These are phyloP conservation scores for Herpotrichia juniperi DNA, from an alignment of 2,329 filamentous ascomycete genomes.

Conservation along the genomic window DNA sequence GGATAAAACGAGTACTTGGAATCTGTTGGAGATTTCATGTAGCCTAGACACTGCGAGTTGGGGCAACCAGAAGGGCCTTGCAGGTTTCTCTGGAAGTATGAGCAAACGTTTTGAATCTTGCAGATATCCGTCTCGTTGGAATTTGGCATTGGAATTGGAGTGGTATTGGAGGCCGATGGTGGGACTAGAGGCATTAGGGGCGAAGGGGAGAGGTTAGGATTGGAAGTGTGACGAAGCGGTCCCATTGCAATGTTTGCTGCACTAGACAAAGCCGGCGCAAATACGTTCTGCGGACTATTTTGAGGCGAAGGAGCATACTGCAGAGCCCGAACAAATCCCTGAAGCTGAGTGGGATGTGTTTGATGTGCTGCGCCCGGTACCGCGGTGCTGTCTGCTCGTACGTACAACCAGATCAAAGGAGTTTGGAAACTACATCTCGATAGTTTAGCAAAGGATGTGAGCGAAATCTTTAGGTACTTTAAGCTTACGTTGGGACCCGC, in stretches of 20 bases:
- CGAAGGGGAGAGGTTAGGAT: too few relatives aligned
- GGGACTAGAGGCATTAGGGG: neutral
- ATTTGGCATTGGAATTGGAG: neutral
- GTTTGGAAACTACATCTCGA: neutral
- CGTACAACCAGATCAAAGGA: neutral
- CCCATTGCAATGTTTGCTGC: neutral
- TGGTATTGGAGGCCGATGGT: neutral
- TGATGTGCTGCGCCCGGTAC: neutral
- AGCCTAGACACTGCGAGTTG: neutral
- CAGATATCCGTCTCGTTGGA: slow-evolving; percentile 2
- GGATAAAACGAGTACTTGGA: slow-evolving; percentile 2
- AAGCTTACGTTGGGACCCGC: neutral
- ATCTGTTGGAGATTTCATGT: neutral
- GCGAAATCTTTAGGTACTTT: too few relatives aligned
- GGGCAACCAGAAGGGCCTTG: neutral
- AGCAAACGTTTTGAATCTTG: slow-evolving; percentile 1
- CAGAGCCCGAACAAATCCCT: neutral
- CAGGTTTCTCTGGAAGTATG: neutral
- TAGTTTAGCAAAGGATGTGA: neutral
- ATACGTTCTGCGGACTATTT: neutral
- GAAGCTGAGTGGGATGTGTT: neutral
- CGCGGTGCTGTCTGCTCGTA: neutral
- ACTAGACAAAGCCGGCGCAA: neutral
- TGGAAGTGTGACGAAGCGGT: too few relatives aligned
- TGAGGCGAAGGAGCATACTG: neutral